Base-by-base conservation (phyloP, 768 basidiomycete species). In the Tylopilus felleus region DNA sequence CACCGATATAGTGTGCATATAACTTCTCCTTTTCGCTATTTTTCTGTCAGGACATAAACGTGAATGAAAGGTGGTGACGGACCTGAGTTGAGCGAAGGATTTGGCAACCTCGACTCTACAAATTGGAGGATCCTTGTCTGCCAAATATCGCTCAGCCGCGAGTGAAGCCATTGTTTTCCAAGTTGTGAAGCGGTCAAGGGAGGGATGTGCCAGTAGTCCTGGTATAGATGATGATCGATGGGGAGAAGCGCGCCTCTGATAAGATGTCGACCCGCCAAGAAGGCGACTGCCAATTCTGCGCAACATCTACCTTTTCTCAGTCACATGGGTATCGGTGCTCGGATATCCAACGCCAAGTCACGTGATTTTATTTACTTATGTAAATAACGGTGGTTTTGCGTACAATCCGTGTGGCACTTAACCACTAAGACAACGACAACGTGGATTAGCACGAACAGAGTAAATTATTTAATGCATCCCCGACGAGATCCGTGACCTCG, bases 71-170 rank as follows among this genome's bases (percentile, higher is more conserved):
- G 49, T 10, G 19, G 33, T 3, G 35, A 61, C 64, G 31, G 47
- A 86, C 87, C 80, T 86, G 46, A 90, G 72, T 56, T 80, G 85
- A n/a, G 71, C 71, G 64, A 93, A 93, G 1, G 86, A 80, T 50
- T 82, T 80, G 38, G 74, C 79, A 36, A 90, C 80, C 44, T 86
- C 78, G 49, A 94, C 74, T 51, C 81, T 76, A 68, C 90, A 91
- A 50, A 90, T 71, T 16, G 91, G 92, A n/a, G 88, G 80, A 13
- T 76, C 69, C n/a, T 75, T 76, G 73, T 94, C 91, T 33, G 90
- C 86, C 40, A 89, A 72, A 70, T 86, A 93, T 40, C 82, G 81
- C 60, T 88, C 86, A 13, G 75, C 52, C 28, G 71, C 54, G 40
- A 71, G 63, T 52, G 68, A 72, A 27, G 65, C 65, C 73, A 75